Percentiles rank a stretch among this genome's conserved stretches.
Conservation (phyloP, 306 rosid species). For the Cercis canadensis region DNA sequence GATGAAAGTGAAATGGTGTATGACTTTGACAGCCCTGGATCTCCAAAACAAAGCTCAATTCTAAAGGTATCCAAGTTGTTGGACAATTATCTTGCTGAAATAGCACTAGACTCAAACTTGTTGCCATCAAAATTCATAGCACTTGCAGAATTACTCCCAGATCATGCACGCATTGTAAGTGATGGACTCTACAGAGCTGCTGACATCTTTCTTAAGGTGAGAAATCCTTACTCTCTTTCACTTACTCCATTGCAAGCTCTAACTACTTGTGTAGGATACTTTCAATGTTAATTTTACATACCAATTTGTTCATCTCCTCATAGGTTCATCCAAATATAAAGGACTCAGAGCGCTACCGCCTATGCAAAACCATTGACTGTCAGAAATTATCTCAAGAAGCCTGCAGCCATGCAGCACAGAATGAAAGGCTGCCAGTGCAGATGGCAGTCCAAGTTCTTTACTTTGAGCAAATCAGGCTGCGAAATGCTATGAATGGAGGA, state of each 20-base stretch:
- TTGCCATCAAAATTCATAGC: slow-evolving; percentile 78
- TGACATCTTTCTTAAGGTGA: slow-evolving; percentile 95
- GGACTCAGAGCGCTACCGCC: slow-evolving; percentile 84
- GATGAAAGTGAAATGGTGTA: slow-evolving; percentile 87
- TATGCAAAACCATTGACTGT: slow-evolving; percentile 91
- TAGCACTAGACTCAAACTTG: slow-evolving; percentile 85
- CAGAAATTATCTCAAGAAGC: slow-evolving; percentile 95
- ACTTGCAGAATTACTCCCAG: slow-evolving; percentile 88
- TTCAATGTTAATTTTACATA: neutral
- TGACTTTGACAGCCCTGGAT: slow-evolving; percentile 91
- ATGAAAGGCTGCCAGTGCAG: slow-evolving; percentile 92
- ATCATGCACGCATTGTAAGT: slow-evolving; percentile 85
- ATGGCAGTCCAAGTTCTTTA: slow-evolving; percentile 96
- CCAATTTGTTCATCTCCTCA: slow-evolving; percentile 14
- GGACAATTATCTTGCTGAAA: slow-evolving; percentile 87
- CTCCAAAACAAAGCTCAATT: slow-evolving; percentile 94
- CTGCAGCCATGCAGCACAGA: slow-evolving; percentile 98
- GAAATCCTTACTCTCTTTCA: slow-evolving; percentile 22
- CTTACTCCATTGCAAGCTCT: neutral
- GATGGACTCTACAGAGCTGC: slow-evolving; percentile 92
- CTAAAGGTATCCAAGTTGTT: slow-evolving; percentile 88
- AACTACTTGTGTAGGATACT: neutral
- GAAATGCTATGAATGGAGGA: slow-evolving; percentile 91
- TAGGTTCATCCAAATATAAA: slow-evolving; percentile 95
- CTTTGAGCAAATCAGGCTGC: slow-evolving; percentile 93